Evolutionary conservation across 345 rosid species (phyloP), one percentile per base, ranked within the genome.

Genomic region (Stellera chamaejasme): DNA sequence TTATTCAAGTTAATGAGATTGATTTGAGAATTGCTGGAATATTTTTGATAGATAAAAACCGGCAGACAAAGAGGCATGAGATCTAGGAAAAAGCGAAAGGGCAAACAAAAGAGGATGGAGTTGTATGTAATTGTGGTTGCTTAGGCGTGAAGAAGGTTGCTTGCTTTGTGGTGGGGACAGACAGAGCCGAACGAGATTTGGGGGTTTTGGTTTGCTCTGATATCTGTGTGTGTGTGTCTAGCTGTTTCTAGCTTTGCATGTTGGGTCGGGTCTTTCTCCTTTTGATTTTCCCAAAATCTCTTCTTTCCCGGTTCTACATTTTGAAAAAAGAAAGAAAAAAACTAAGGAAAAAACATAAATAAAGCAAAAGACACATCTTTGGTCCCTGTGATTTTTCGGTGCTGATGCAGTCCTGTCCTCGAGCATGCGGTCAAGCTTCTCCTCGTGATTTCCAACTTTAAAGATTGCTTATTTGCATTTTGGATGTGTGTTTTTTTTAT

Each of bases 91-190:
- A 43, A 14, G 48, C 48, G 45, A 13, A 45, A 48, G 49, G 49
- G 19, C 4, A 12, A 48, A 6, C 4, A 8, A 13, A 49, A 47
- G 13, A 26, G 43, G 25, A 11, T 45, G 16, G 16, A 25, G 39
- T 5, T 19, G 39, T 32, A 32, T 32, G 39, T 32, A 32, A 32
- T 32, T 5, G 39, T 32, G 39, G 39, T 66, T 71, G 70, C 75
- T 62, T 71, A 64, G n/a, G 49, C 64, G 68, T 49, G 75, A 71
- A 71, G 71, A 15, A 62, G 67, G 11, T 45, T 19, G 23, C 23
- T 19, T 19, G 23, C n/a, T n/a, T 19, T 19, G 61, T 14, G 32
- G 44, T 8, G 47, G 49, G 41, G 66, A 41, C 5, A 45, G 66
- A 41, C 5, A 45, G 16, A 19, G 43, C 52, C 39, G 39, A 32